Percentiles rank a stretch among this genome's conserved stretches.
Evolutionary conservation across 1,284 basidiomycete species (phyloP).

Genomic region (Ustilago crameri): DNA sequence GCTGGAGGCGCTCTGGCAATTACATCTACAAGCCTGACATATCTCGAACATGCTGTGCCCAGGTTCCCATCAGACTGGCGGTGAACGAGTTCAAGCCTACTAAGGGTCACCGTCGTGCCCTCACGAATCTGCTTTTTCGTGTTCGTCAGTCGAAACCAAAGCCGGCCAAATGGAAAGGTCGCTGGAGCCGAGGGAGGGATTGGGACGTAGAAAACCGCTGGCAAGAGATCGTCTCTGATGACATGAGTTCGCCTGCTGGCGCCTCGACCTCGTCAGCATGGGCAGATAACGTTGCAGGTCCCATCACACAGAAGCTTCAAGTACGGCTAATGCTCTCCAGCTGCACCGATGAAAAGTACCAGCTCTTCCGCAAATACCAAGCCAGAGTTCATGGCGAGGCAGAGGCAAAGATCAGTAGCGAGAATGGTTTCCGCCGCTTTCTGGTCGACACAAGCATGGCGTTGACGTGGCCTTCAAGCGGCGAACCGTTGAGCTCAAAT

Average conservation of each 20-base stretch:
- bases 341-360: constrained; percentile 59
- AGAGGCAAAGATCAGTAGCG: constrained; percentile 45
- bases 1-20: constrained; percentile 62
- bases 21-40: constrained; percentile 65
- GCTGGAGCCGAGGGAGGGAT: constrained; percentile 38
- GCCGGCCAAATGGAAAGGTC: constrained; percentile 56
- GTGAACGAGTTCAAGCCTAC: constrained; percentile 26
- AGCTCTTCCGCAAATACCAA: constrained; percentile 62
- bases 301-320: constrained; percentile 27
- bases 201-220: constrained; percentile 41
- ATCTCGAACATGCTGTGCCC: constrained; percentile 60
- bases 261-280: constrained; percentile 5
- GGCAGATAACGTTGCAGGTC: constrained; percentile 39
- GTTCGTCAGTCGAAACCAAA: constrained; percentile 25
- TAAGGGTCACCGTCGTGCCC: constrained; percentile 45
- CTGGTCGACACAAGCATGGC: constrained; percentile 48
- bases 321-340: constrained; percentile 33
- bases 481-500: constrained; percentile 9
- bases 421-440: constrained; percentile 56
- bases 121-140: constrained; percentile 50
- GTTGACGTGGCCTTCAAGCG: constrained; percentile 27
- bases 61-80: constrained; percentile 56
- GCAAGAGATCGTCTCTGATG: constrained; percentile 15
- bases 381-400: constrained; percentile 54
- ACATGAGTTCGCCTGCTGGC: not conserved